Evolutionary conservation across 2,329 filamentous ascomycete genomes (phyloP), one percentile per base, ranked within the genome.

Genomic region (Colletotrichum musicola): DNA sequence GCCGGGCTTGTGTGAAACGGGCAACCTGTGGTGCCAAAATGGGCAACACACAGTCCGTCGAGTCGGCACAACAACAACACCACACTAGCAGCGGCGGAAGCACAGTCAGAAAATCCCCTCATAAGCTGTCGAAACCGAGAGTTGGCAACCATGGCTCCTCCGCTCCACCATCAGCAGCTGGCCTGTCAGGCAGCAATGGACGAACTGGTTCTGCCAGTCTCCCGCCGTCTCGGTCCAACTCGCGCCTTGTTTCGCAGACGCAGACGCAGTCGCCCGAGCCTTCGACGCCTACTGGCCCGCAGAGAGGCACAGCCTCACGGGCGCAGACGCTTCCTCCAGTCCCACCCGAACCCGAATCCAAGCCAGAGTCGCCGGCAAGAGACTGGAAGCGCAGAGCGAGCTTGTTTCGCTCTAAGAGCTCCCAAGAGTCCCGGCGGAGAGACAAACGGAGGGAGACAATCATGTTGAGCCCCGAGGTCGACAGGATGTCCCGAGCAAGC

Each of bases 41-140:
- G 86, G 86, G 86, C 62, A 88, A 88, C 75, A 77, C 80, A 53
- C 76, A 82, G 64, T 88, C 85, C 51, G 76, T 80, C 72, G 82
- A 85, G 76, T 79, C 80, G 75, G 76, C 14, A 20, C 54, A 62
- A 14, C 54, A 62, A 14, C 14, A 65, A 14, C 18, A 61, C 40
- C 18, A 40, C 30, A 20, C 46, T 10, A 50, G 75, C 78, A 50
- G 75, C 78, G 74, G 68, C 72, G 73, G 38, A 40, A 68, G 46
- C 47, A 42, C 44, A 46, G 54, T 38, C 71, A 77, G 75, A 67
- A 79, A 75, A 73, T 65, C 77, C 62, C 77, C 82, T 74, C 83
- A 86, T 71, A 87, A 82, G 78, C 80, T 88, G 69, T 85, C 83
- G 58, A 88, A 88, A 75, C 82, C 84, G 68, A 83, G 80, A 68